Evolutionary conservation across 306 rosid genomes (phyloP).

Genomic region (Prunus armeniaca): DNA sequence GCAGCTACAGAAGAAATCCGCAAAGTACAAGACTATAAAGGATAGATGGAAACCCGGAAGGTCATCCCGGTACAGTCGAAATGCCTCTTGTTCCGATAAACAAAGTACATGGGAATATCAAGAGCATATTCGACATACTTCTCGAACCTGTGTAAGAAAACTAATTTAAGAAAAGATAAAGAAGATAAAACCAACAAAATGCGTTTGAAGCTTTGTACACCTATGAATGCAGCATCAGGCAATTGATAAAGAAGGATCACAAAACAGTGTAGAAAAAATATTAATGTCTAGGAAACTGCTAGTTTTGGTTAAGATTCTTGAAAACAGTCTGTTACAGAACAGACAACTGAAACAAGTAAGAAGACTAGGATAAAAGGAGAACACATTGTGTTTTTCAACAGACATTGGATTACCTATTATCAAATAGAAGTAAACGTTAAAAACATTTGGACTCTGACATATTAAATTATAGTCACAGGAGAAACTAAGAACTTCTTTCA

Average conservation of each 20-base stretch:
- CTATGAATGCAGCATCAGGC: background rate
- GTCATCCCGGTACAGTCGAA: constrained; percentile 90
- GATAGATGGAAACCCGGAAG: constrained; percentile 77
- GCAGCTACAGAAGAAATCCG: constrained; percentile 6
- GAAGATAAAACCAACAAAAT: too few species aligned
- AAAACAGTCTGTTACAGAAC: background rate
- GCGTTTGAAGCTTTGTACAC: background rate
- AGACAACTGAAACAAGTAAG: background rate
- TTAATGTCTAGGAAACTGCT: background rate
- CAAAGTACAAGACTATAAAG: constrained; percentile 20
- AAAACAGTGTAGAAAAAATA: background rate
- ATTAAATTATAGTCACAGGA: background rate
- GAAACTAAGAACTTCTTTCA: background rate
- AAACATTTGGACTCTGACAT: background rate
- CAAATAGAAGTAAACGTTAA: background rate
- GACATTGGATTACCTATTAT: background rate
- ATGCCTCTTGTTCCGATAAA: constrained; percentile 73
- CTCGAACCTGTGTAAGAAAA: constrained; percentile 69
- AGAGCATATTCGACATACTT: constrained; percentile 95
- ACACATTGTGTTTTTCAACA: background rate
- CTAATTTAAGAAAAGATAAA: background rate
- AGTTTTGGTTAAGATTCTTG: background rate
- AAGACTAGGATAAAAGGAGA: background rate
- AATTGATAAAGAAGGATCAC: background rate
- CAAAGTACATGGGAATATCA: constrained; percentile 96